Evolutionary conservation across 495 filamentous ascomycete species (phyloP), one percentile per base, ranked within the genome.

Genomic region (Talaromyces proteolyticus): DNA sequence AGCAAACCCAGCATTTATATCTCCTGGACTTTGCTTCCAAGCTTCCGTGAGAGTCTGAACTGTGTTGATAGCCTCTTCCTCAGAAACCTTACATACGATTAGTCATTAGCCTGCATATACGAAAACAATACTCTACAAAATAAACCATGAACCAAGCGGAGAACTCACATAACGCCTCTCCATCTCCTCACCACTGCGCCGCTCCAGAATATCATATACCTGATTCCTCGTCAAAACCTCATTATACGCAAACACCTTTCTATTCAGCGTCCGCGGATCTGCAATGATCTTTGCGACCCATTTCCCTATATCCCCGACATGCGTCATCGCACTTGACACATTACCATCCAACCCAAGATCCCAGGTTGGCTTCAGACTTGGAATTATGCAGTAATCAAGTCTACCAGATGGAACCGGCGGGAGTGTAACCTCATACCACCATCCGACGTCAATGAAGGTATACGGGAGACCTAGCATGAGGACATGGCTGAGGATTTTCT

Each of bases 361-460:
- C 0, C 54, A 26, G 8, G 62, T 55, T 2, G 47, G 6, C 3
- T 16, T 14, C 8, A 5, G 38, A 29, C 7, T 14, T 7, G 29
- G 29, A 14, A 14, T n/a, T n/a, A 36, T 25, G 8, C 60, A 26
- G 25, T 67, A 54, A 26, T 73, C 67, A 3, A 62, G 53, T 26
- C 57, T 53, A 3, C 72, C 70, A 8, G 64, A 70, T 2, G 69
- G 63, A 1, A 75, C 14, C 2, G 20, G 19, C 0, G 62, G 66
- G 5, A 67, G 54, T 0, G 54, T 43, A 17, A 69, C 25, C 43
- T 70, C 60, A 44, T 65, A 62, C 70, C 72, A 77, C 53, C 56
- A 73, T 11, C 73, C 72, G 6, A 68, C 60, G 34, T 75, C 69
- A 39, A 77, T 68, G 51, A 69, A 57, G 6, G 72, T 77, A 54